These are phyloP conservation scores for Tulasnella sp. DNA, from an alignment of 768 basidiomycete species.

Conservation along the genomic window DNA sequence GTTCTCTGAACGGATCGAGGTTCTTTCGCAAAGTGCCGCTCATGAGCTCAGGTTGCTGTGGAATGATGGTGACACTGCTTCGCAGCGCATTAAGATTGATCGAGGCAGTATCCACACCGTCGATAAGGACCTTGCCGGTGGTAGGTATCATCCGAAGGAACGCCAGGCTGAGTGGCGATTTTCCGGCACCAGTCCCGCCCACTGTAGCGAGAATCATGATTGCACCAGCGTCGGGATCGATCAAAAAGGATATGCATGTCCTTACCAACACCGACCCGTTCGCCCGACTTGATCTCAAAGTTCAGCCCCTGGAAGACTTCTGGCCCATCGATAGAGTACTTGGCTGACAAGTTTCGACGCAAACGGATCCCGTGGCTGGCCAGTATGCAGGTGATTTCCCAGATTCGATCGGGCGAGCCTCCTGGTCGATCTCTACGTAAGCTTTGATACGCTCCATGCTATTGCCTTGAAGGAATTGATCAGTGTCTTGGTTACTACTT, in stretches of 20 bases:
- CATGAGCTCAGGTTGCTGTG: conserved; percentile 31
- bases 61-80: conserved; percentile 28
- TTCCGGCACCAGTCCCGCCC: conserved; percentile 20
- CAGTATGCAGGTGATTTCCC: conserved; percentile 28
- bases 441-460: conserved; percentile 42
- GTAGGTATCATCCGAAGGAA: conserved; percentile 29
- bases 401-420: conserved; percentile 32
- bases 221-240: not conserved
- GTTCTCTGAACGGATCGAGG: conserved; percentile 27
- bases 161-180: conserved; percentile 30
- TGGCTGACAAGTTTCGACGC: conserved; percentile 25
- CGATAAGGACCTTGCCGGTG: conserved; percentile 29
- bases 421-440: conserved; percentile 45
- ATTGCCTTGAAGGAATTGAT: not conserved
- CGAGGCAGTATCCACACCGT: conserved; percentile 33
- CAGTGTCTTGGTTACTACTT: not conserved
- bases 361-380: conserved; percentile 19
- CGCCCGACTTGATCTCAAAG: conserved; percentile 25
- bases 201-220: not conserved
- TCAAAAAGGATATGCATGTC: not conserved
- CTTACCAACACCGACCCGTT: conserved; percentile 25
- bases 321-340: conserved; percentile 22
- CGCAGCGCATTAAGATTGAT: conserved; percentile 31
- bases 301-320: conserved; percentile 29
- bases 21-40: conserved; percentile 25